phyloP scores from a whole-genome alignment of 306 rosid species.

The Sesbania bispinosa region DNA sequence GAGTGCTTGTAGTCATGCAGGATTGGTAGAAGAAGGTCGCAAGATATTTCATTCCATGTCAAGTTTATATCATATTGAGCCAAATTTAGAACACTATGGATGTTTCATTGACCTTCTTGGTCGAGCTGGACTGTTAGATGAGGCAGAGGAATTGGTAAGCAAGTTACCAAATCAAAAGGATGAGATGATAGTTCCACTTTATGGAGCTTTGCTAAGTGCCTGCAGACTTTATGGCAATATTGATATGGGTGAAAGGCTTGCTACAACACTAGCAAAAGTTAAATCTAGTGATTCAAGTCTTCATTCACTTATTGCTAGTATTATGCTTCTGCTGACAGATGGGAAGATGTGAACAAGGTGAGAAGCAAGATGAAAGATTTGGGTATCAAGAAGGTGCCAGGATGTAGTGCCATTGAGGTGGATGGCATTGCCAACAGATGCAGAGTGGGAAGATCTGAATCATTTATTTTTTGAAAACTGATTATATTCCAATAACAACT shows the following conservation, averaged over 20 bases:
- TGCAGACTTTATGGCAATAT: conserved; percentile 64
- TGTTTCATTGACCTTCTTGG: conserved; percentile 69
- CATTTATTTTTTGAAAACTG: no score
- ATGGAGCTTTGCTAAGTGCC: conserved; percentile 68
- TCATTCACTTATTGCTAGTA: conserved; percentile 65
- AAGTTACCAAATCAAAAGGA: conserved; percentile 39
- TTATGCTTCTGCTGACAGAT: conserved; percentile 64
- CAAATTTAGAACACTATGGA: conserved; percentile 68
- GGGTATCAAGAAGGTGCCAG: conserved; percentile 53
- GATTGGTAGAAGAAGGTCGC: conserved; percentile 66
- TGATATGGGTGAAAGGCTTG: conserved; percentile 67
- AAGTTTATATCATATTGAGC: conserved; percentile 40
- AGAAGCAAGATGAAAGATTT: conserved; percentile 63
- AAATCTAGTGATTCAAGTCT: conserved; percentile 51
- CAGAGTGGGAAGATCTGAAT: no score
- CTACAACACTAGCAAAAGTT: conserved; percentile 39
- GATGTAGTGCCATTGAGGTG: conserved; percentile 61
- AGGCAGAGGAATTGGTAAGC: conserved; percentile 62
- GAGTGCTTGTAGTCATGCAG: conserved; percentile 70
- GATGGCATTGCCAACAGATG: conserved; percentile 25
- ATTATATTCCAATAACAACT: no score
- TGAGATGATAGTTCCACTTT: conserved; percentile 47
- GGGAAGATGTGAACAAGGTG: conserved; percentile 72
- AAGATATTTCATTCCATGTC: conserved; percentile 48
- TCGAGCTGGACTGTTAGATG: conserved; percentile 60